phyloP scores from a whole-genome alignment of 2,329 filamentous ascomycete genomes.

The Beauveria bassiana region DNA sequence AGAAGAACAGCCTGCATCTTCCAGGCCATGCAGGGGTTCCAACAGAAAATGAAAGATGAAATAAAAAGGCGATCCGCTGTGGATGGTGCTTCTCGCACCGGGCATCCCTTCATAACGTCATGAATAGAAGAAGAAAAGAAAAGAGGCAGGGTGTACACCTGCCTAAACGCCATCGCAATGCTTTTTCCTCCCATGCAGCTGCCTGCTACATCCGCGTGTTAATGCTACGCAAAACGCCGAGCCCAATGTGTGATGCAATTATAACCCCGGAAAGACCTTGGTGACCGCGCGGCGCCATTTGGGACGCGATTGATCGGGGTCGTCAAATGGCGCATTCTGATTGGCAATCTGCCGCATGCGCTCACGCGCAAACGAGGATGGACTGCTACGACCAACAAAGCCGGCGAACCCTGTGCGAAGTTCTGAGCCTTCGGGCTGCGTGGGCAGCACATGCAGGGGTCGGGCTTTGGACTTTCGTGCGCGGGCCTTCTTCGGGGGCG shows the following conservation, averaged over 20 bases:
- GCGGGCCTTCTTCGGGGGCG: constrained; percentile 13
- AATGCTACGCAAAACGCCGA: not conserved
- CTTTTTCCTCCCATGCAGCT: not conserved
- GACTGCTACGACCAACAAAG: constrained; percentile 29
- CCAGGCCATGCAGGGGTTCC: not conserved
- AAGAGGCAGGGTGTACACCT: not conserved
- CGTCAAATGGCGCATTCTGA: constrained; percentile 35
- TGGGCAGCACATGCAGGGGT: constrained; percentile 26
- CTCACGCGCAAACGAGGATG: constrained; percentile 36
- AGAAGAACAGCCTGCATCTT: not conserved
- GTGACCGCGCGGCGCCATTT: constrained; percentile 35
- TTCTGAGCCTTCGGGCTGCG: constrained; percentile 29
- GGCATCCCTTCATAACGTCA: constrained; percentile 7
- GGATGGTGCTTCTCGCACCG: not conserved
- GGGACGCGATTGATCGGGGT: constrained; percentile 31
- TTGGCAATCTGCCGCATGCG: constrained; percentile 37
- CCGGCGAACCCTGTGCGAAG: constrained; percentile 17
- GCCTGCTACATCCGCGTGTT: not conserved
- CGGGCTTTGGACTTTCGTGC: constrained; percentile 14
- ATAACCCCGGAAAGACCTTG: constrained; percentile 35
- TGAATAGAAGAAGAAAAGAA: constrained; percentile 1
- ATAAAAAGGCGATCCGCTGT: not conserved
- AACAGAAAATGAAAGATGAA: not conserved
- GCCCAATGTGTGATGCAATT: not conserved
- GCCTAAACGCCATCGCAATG: constrained; percentile 7